Evolutionary conservation across 805 yeast species (phyloP).

Genomic region (Nakazawaea peltata): DNA sequence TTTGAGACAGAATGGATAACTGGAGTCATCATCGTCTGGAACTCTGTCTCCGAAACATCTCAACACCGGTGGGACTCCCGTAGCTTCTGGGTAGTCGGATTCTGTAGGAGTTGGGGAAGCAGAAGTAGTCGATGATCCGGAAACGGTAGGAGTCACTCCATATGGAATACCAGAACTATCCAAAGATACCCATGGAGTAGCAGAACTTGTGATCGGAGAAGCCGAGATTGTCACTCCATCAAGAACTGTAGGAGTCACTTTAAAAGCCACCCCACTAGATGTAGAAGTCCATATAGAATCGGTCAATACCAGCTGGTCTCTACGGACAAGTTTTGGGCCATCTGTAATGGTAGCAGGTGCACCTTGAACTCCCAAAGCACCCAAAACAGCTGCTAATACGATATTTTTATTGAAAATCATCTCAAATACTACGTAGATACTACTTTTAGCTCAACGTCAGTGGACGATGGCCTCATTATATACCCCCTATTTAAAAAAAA

Average conservation of each 20-base stretch:
- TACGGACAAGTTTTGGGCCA: not conserved
- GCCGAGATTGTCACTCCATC: conserved; percentile 43
- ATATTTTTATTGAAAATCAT: too few relatives aligned
- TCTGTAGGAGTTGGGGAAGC: conserved; percentile 36
- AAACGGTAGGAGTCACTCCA: conserved; percentile 30
- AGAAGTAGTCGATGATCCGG: conserved; percentile 24
- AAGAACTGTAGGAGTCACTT: conserved; percentile 34
- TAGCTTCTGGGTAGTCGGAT: conserved; percentile 23
- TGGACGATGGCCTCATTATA: too few relatives aligned
- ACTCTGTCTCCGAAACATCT: conserved; percentile 35
- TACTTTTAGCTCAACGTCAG: too few relatives aligned
- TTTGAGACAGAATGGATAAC: conserved; percentile 34
- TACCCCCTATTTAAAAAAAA: too few relatives aligned
- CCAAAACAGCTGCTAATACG: too few relatives aligned
- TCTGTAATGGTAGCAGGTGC: not conserved
- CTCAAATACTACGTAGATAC: too few relatives aligned
- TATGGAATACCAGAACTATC: conserved; percentile 37
- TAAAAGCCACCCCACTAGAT: conserved; percentile 16
- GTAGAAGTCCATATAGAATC: conserved; percentile 28
- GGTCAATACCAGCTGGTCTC: conserved; percentile 10
- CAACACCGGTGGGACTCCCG: conserved; percentile 35
- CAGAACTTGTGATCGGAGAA: conserved; percentile 27
- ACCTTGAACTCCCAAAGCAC: too few relatives aligned
- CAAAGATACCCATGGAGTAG: conserved; percentile 35
- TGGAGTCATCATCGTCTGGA: conserved; percentile 19